Base-by-base conservation (phyloP, 176 grass and related monocot genomes). In the Hyparrhenia diplandra region DNA sequence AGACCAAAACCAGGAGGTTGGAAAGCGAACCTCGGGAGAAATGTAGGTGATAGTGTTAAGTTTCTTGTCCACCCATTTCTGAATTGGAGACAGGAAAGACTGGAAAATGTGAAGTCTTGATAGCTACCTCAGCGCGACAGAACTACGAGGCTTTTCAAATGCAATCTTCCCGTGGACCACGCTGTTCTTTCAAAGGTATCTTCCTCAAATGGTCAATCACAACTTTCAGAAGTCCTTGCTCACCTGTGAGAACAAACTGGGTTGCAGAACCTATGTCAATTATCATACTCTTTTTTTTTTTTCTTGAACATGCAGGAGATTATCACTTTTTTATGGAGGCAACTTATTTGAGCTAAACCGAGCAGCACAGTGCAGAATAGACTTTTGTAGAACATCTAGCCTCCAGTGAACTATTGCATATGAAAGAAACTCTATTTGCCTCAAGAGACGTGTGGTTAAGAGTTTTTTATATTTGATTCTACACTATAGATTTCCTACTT, bases 1-100 rank as follows among this genome's bases (percentile, higher is more conserved):
- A 75, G 35, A 32, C 54, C 16, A 43, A 55, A 57, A 79, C 73
- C 31, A 71, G 23, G 25, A 77, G 42, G 7, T 31, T 10, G 20
- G 34, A 71, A 74, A 87, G 61, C 73, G 86, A 82, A 98, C 96
- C 96, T 98, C 92, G 39, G n/a, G 96, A 87, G 80, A 98, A 93
- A 64, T 95, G 92, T 54, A 89, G 61, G 85, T 98, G 96, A 73
- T 98, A 98, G 54, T 98, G 12, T 85, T 90, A 74, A 98, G 80
- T 87, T 92, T 98, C 78, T 93, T 98, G 84, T 98, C 92, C 72
- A 80, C 86, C 90, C 90, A 98, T 89, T 89, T 95, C 85, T 98
- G 86, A 84, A 98, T 69, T 58, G 96, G 90, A 41, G 76, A 79
- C 24, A 98, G 82, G 85, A 95, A 98, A 84, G 96, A 98, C 79